Evolutionary conservation across 352 stramenopile species (phyloP), one percentile per base, ranked within the genome.

Genomic region (Globisporangium cystogenes): DNA sequence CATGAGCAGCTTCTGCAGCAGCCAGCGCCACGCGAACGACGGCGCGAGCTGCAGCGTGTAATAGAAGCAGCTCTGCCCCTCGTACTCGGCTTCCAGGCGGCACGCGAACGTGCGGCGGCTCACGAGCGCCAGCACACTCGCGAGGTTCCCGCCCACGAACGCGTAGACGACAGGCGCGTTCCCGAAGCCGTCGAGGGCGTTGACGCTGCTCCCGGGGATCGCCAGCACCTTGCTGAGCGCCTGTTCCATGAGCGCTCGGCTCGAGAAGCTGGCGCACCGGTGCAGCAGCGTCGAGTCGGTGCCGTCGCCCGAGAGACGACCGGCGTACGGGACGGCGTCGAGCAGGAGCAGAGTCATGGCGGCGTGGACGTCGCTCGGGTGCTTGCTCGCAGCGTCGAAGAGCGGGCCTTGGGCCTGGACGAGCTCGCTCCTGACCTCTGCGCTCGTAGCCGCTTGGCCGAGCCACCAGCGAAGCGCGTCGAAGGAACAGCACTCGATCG

Each of bases 1-100:
- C 6, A 51, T 21, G 12, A 86, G 45, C 15, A 86, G 2, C 33
- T 59, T 48, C 45, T 65, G 62, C 1, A 85, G 16, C 20, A 88
- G 48, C 26, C n/a, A 55, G 0, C 79, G 70, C 65, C 56, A 76
- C 1, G 60, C 8, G n/a, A 74, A 78, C n/a, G 64, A 81, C 20
- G 75, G 74, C 12, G 79, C 31, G 12, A 89, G 51, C 23, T 87
- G 65, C 37, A 84, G 65, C 8, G 57, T 42, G 46, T 87, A 87
- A 66, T 88, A 88, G 31, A 89, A 82, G 12, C 57, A 53, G 0
- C 63, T 57, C 35, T 88, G 79, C 4, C 79, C 79, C 70, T 90
- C 79, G 46, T 74, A 90, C 49, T 90, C 79, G 15, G 65, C 71
- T 49, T 90, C 79, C 1, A 90, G 55, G 29, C 76, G 64, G 4